phyloP scores from a whole-genome alignment of 2,329 filamentous ascomycete genomes.

The Trichoderma sp. region DNA sequence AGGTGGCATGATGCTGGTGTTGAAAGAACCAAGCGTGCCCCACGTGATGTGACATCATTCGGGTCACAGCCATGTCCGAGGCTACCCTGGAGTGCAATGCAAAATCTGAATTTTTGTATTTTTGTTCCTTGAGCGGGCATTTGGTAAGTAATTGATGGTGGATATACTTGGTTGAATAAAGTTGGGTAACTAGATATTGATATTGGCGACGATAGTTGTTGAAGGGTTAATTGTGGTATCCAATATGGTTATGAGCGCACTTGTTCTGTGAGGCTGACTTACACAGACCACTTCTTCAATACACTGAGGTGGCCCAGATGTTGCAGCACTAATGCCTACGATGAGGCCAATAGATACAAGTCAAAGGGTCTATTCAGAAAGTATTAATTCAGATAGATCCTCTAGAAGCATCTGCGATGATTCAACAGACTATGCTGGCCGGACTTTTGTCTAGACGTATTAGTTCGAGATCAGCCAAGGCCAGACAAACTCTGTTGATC shows the following conservation, averaged over 20 bases:
- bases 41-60: slow-evolving; percentile 25
- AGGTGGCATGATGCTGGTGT: slow-evolving; percentile 14
- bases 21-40: slow-evolving; percentile 7
- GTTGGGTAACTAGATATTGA: fast-evolving
- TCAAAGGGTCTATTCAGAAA: neutral
- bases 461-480: neutral
- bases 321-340: neutral
- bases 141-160: fast-evolving
- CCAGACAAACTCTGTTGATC: neutral
- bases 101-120: neutral
- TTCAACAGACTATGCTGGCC: neutral
- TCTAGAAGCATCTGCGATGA: neutral
- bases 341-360: neutral
- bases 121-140: neutral
- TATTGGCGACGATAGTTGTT: fast-evolving
- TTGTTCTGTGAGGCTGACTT: neutral
- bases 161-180: no score
- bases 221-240: no score
- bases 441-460: neutral
- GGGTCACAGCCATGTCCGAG: neutral
- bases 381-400: fast-evolving
- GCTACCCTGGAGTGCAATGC: neutral
- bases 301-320: no score
- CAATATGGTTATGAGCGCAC: fast-evolving
- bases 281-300: no score